Evolutionary conservation across 2,329 filamentous ascomycete species (phyloP).

Genomic region (Aspergillus neoniger): DNA sequence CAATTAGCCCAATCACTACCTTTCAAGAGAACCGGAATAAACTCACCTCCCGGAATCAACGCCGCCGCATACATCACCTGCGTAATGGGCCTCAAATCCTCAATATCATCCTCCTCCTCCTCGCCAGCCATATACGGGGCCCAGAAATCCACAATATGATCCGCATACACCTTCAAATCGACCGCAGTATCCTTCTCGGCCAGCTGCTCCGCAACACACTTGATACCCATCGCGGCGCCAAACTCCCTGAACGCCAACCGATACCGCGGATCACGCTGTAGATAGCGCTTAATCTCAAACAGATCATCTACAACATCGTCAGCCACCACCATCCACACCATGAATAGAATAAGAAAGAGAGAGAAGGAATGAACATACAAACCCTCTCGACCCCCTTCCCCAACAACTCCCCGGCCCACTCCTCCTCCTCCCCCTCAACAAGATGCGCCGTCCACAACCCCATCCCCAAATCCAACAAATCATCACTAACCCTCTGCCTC

Average conservation of each 20-base stretch:
- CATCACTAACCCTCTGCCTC: constrained; percentile 48
- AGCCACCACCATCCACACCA: background rate
- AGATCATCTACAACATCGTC: constrained; percentile 32
- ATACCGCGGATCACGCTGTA: constrained; percentile 35
- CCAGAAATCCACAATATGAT: constrained; percentile 42
- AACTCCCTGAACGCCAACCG: constrained; percentile 59
- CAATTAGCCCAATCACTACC: background rate
- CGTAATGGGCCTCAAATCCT: constrained; percentile 56
- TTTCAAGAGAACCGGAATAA: no score
- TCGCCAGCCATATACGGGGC: constrained; percentile 43
- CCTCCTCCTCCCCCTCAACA: constrained; percentile 44
- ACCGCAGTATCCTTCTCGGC: constrained; percentile 37
- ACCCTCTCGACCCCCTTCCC: constrained; percentile 39
- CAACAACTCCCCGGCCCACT: constrained; percentile 50
- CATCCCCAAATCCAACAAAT: constrained; percentile 62
- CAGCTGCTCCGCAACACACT: constrained; percentile 40
- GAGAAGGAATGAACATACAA: constrained; percentile 28
- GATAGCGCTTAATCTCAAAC: constrained; percentile 38
- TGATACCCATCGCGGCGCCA: constrained; percentile 54
- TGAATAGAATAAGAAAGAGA: background rate
- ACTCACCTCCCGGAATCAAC: constrained; percentile 58
- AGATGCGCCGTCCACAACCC: constrained; percentile 60
- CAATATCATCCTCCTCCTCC: constrained; percentile 34
- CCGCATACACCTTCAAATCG: constrained; percentile 35
- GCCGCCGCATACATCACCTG: constrained; percentile 60